Evolutionary conservation across 768 basidiomycete species (phyloP).

Genomic region (Suillus cothurnatus): DNA sequence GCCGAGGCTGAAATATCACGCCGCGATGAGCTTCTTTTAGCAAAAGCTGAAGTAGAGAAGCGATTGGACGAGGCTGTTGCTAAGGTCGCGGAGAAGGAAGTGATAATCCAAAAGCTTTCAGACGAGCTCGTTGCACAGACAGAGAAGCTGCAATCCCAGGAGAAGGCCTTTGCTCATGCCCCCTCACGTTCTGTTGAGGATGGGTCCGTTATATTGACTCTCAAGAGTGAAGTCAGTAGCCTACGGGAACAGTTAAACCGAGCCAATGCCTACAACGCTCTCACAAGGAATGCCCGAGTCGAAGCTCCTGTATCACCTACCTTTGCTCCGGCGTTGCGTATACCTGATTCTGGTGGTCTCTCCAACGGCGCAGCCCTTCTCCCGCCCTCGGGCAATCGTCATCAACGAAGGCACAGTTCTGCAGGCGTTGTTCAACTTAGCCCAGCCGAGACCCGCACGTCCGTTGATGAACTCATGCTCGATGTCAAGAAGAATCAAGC

Average conservation of each 20-base stretch:
- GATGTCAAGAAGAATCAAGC: conserved; percentile 72
- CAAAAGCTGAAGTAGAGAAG: conserved; percentile 80
- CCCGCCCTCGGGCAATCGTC: conserved; percentile 46
- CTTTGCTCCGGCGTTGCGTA: conserved; percentile 78
- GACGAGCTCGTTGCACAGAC: conserved; percentile 77
- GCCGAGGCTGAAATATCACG: conserved; percentile 72
- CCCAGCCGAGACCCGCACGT: conserved; percentile 66
- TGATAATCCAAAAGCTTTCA: conserved; percentile 76
- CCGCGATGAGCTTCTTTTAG: conserved; percentile 70
- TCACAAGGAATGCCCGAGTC: conserved; percentile 71
- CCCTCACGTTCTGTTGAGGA: conserved; percentile 79
- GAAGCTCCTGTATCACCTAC: conserved; percentile 84
- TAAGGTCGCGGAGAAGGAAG: conserved; percentile 82
- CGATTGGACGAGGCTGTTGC: conserved; percentile 76
- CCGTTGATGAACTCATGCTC: conserved; percentile 77
- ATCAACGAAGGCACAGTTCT: conserved; percentile 85
- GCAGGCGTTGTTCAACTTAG: conserved; percentile 72
- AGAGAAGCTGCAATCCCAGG: conserved; percentile 73
- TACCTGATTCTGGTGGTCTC: conserved; percentile 42
- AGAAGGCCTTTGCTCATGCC: conserved; percentile 64
- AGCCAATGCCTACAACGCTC: conserved; percentile 87
- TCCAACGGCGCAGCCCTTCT: conserved; percentile 48
- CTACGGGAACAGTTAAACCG: conserved; percentile 96
- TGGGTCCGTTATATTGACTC: conserved; percentile 79
- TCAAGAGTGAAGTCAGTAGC: conserved; percentile 91